Percentiles rank a stretch among this genome's conserved stretches.
Conservation (phyloP, 1,284 basidiomycete species). For the Gomphus sp. region DNA sequence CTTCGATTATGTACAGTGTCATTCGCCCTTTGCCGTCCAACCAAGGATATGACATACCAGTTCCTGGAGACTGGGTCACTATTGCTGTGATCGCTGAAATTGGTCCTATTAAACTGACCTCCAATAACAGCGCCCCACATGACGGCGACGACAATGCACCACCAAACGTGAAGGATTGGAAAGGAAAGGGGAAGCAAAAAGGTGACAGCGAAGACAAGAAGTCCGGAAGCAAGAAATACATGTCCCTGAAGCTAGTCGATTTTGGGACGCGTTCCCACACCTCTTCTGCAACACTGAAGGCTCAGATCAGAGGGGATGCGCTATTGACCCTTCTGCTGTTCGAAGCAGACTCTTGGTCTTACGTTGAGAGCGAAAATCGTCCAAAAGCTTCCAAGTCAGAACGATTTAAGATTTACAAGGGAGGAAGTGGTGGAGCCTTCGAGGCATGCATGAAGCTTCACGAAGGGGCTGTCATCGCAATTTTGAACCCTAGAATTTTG, state of each 20-base stretch:
- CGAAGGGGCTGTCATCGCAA: conserved; percentile 83
- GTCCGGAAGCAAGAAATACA: conserved; percentile 66
- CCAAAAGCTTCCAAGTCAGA: conserved; percentile 27
- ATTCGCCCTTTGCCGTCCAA: conserved; percentile 70
- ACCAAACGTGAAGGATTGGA: conserved; percentile 20
- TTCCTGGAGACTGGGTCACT: conserved; percentile 86
- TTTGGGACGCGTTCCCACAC: conserved; percentile 51
- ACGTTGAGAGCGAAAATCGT: conserved; percentile 38
- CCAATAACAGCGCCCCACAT: conserved; percentile 22
- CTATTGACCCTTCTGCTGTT: conserved; percentile 79
- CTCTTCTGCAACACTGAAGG: conserved; percentile 45
- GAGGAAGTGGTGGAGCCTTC: conserved; percentile 89
- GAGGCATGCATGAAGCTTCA: conserved; percentile 74
- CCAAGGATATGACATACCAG: conserved; percentile 82
- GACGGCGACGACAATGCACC: conserved; percentile 15
- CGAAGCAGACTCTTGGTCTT: conserved; percentile 62
- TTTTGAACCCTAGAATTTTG: conserved; percentile 83
- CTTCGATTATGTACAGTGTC: conserved; percentile 81
- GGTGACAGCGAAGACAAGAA: conserved; percentile 25
- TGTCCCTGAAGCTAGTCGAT: conserved; percentile 81
- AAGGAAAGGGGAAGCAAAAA: conserved; percentile 28
- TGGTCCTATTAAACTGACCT: conserved; percentile 59
- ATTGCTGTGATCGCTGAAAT: conserved; percentile 86
- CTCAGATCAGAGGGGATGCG: conserved; percentile 57
- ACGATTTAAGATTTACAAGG: conserved; percentile 57